Evolutionary conservation across 2,329 filamentous ascomycete genomes (phyloP), one percentile per base, ranked within the genome.

Genomic region (Epichloe uncinata): DNA sequence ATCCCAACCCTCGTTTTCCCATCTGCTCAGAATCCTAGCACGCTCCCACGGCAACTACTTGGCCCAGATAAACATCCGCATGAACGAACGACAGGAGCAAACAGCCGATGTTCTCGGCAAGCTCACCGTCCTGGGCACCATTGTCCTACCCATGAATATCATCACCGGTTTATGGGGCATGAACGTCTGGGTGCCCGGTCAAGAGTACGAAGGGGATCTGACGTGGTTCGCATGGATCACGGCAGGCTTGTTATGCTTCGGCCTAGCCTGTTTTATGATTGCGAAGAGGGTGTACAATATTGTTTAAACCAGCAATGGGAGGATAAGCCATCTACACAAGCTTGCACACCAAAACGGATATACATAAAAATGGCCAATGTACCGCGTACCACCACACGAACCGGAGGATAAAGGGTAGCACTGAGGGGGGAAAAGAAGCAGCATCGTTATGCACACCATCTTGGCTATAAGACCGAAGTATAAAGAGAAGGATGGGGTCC

Each of bases 141-240:
- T 98, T 57, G 91, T 98, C 3, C 73, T 98, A 50, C 93, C 93
- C 11, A 95, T 98, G 90, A 98, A 98, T 65, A 95, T 98, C 63
- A 91, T 98, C 60, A 97, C 93, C 2, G 93, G 93, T 57, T 81
- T 97, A 60, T 98, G 91, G 90, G 93, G 91, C 47, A 97, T 97
- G 91, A 98, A 98, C 73, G 86, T 91, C 36, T 88, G 87, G 73
- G 93, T 98, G 0, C 93, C 93, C 0, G 93, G 93, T 2, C 91
- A 97, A 66, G 84, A 91, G 43, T 72, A 82, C 52, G 88, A 94
- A 56, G 76, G 74, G 15, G 85, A 85, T 59, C 68, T 91, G 47
- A 72, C 70, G 22, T 93, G 86, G 86, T 93, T 90, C 64, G 79
- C 75, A 63, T 80, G 73, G 50, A 81, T 84, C 60, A 93, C 89